phyloP scores from a whole-genome alignment of 1,284 basidiomycete species.

The Boletus hoseneyae region DNA sequence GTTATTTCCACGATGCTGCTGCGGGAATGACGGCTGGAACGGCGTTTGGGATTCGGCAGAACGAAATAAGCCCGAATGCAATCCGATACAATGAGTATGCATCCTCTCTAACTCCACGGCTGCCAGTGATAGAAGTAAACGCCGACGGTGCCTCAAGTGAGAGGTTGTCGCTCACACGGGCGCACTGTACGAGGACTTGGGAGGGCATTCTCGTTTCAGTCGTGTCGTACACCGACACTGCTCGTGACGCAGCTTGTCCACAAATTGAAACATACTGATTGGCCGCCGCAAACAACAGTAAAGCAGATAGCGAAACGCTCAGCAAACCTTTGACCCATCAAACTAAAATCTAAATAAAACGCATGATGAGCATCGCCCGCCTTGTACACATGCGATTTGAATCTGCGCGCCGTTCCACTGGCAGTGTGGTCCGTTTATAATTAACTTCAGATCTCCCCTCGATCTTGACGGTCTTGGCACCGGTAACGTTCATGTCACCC shows the following conservation, averaged over 20 bases:
- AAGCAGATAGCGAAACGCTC: too few species aligned
- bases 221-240: too few species aligned
- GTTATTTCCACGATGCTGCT: not conserved
- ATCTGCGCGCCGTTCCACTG: too few species aligned
- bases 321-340: too few species aligned
- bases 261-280: too few species aligned
- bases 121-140: not conserved
- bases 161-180: not conserved
- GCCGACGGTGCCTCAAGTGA: not conserved
- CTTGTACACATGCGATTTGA: too few species aligned
- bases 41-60: not conserved
- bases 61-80: not conserved
- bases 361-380: too few species aligned
- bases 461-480: conserved; percentile 7
- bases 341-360: too few species aligned
- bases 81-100: not conserved
- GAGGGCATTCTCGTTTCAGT: too few species aligned
- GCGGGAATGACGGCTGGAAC: not conserved
- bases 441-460: not conserved
- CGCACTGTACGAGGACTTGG: too few species aligned
- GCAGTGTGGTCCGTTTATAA: not conserved
- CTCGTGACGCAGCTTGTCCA: too few species aligned
- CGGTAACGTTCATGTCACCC: conserved; percentile 7
- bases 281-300: too few species aligned
- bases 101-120: conserved; percentile 20